Evolutionary conservation across 305 asterid genomes (phyloP).

Genomic region (Euphrasia arctica): DNA sequence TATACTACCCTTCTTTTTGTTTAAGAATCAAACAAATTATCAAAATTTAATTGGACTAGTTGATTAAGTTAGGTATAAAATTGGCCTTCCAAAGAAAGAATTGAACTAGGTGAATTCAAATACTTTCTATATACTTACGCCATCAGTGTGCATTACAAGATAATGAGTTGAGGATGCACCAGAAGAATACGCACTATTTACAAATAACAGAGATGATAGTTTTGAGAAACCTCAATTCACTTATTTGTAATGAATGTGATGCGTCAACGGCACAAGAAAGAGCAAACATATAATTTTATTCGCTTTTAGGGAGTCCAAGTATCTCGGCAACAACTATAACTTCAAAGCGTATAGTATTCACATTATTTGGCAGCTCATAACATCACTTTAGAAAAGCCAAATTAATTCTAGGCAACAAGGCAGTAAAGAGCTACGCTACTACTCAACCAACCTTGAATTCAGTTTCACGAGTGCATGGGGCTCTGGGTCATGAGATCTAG

Average conservation of each 20-base stretch:
- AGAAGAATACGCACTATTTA: neutral
- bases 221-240: neutral
- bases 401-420: neutral
- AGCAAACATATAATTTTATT: neutral
- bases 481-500: conserved; percentile 59
- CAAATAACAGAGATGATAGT: neutral
- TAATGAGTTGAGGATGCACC: neutral
- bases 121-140: neutral
- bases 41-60: neutral
- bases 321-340: neutral
- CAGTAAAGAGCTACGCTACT: neutral
- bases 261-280: neutral
- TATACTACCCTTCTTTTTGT: neutral
- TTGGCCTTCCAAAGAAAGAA: neutral
- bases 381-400: neutral
- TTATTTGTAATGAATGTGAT: neutral
- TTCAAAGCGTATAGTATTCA: neutral
- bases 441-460: conserved; percentile 58
- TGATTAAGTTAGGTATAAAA: neutral
- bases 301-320: no score
- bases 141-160: neutral
- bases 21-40: neutral
- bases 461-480: conserved; percentile 53
- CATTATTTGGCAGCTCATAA: neutral
- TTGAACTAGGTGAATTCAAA: neutral